Percentiles rank a stretch among this genome's conserved stretches.
Conservation (phyloP, 495 filamentous ascomycete genomes). For the Lindgomyces ingoldianus region DNA sequence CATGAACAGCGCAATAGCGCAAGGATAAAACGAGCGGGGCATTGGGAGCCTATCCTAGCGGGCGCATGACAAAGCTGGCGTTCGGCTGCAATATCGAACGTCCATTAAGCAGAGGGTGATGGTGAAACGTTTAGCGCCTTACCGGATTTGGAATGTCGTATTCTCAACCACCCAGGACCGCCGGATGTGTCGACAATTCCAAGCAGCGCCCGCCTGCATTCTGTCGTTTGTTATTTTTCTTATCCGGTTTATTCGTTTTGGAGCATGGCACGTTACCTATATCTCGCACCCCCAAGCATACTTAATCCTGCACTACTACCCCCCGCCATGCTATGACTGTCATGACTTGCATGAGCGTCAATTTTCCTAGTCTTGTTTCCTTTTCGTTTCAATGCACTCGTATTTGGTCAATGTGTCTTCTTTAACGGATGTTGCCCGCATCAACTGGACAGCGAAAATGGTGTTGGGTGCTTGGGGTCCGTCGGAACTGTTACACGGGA, state of each 20-base stretch:
- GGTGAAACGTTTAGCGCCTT: slow-evolving; percentile 20
- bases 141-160: slow-evolving; percentile 16
- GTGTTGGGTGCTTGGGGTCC: slow-evolving; percentile 25
- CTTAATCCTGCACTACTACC: slow-evolving; percentile 3
- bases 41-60: neutral
- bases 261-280: neutral
- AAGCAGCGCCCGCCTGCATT: neutral
- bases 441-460: slow-evolving; percentile 20
- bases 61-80: slow-evolving; percentile 23
- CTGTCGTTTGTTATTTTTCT: neutral
- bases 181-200: neutral
- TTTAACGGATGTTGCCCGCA: neutral
- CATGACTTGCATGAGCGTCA: slow-evolving; percentile 32
- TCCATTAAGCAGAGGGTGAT: slow-evolving; percentile 9
- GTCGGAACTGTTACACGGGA: slow-evolving; percentile 16
- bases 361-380: slow-evolving; percentile 6
- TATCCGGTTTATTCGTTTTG: neutral
- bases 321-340: slow-evolving; percentile 21
- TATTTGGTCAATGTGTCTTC: slow-evolving; percentile 16
- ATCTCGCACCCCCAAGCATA: slow-evolving; percentile 3
- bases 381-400: slow-evolving; percentile 11
- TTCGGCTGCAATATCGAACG: neutral
- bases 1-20: slow-evolving; percentile 26
- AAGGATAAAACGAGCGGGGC: slow-evolving; percentile 26
- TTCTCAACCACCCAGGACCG: neutral